Percentiles rank a stretch among this genome's conserved stretches.
These are phyloP conservation scores for Multifurca ochricompacta DNA, from an alignment of 768 basidiomycete species.

Conservation along the genomic window DNA sequence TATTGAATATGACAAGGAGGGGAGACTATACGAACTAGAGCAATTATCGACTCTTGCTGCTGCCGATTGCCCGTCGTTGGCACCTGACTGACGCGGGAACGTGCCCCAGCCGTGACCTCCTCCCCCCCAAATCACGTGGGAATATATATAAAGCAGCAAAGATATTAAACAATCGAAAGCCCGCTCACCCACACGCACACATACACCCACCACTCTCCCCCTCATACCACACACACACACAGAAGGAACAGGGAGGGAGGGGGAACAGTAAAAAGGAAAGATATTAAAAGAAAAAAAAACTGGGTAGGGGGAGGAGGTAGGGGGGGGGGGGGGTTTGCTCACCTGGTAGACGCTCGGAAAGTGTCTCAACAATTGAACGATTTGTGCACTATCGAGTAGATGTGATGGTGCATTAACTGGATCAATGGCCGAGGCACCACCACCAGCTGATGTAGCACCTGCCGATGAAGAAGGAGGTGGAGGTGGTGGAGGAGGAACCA, in stretches of 20 bases:
- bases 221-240: no score
- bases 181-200: no score
- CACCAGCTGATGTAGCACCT: not conserved
- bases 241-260: not conserved
- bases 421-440: not conserved
- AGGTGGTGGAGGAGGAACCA: conserved; percentile 5
- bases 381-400: conserved; percentile 10
- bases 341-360: conserved; percentile 17
- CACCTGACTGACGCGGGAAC: conserved; percentile 22
- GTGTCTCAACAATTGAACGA: conserved; percentile 15
- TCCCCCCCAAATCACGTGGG: conserved; percentile 18
- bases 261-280: no score
- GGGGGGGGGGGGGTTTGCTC: not conserved
- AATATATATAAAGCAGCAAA: no score
- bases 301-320: not conserved
- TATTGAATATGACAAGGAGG: no score
- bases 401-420: conserved; percentile 2
- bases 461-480: not conserved
- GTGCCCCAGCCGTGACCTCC: conserved; percentile 21
- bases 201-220: no score
- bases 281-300: no score
- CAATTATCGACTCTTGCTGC: not conserved
- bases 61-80: not conserved
- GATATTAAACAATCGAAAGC: no score
- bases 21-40: no score